Evolutionary conservation across 371 early-diverging fungal species (phyloP).

Genomic region (Apophysomyces sp.): DNA sequence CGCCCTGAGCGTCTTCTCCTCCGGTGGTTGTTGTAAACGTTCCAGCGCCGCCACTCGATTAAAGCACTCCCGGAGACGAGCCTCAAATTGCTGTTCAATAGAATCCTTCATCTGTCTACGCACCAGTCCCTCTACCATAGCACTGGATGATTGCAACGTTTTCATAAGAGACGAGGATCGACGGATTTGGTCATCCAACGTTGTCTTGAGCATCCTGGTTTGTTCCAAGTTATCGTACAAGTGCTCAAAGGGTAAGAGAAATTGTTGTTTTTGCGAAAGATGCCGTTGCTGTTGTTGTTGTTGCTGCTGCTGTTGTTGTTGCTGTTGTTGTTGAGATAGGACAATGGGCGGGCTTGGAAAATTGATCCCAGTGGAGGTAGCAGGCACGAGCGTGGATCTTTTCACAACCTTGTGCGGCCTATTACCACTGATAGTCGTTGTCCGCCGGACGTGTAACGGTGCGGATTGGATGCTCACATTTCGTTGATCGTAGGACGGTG

Average conservation of each 20-base stretch:
- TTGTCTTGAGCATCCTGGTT: conserved; percentile 50
- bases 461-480: conserved; percentile 49
- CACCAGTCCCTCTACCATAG: conserved; percentile 75
- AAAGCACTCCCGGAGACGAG: conserved; percentile 16
- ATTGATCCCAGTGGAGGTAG: conserved; percentile 18
- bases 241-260: conserved; percentile 57
- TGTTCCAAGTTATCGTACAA: conserved; percentile 61
- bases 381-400: conserved; percentile 11
- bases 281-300: background rate
- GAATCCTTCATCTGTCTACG: conserved; percentile 53
- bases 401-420: conserved; percentile 12
- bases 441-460: conserved; percentile 36
- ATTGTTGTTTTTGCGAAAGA: conserved; percentile 42
- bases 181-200: conserved; percentile 76
- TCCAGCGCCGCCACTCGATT: conserved; percentile 24
- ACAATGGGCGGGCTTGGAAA: conserved; percentile 49
- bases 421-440: conserved; percentile 14
- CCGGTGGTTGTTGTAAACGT: conserved; percentile 6
- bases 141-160: conserved; percentile 66
- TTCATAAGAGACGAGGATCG: conserved; percentile 71
- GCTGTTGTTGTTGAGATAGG: conserved; percentile 39
- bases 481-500: conserved; percentile 53
- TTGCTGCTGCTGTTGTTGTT: conserved; percentile 6
- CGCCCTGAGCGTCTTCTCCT: conserved; percentile 5
- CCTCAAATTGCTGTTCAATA: conserved; percentile 23